Conservation (phyloP, 345 rosid species). For the Pugionium dolabratum region DNA sequence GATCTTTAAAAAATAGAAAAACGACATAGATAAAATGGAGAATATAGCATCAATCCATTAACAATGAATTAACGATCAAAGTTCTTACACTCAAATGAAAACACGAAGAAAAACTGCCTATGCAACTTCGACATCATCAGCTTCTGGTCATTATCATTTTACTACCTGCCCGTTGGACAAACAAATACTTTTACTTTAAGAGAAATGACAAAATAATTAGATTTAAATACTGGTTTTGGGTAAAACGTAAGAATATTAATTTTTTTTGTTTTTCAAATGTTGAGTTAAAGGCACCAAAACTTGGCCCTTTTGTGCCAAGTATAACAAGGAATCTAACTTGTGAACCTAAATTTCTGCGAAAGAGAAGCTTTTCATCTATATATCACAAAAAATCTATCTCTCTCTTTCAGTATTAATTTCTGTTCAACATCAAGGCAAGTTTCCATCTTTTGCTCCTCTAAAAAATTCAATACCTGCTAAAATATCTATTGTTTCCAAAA, state of each 20-base stretch:
- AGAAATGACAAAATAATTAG: not conserved
- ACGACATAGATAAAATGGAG: no score
- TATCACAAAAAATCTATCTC: slow-evolving; percentile 11
- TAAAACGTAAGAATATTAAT: slow-evolving; percentile 13
- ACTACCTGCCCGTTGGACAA: not conserved
- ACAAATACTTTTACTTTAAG: slow-evolving; percentile 9
- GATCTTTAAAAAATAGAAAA: no score
- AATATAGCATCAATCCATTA: no score
- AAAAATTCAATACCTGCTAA: slow-evolving; percentile 12
- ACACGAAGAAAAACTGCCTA: not conserved
- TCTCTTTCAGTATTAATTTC: slow-evolving; percentile 31
- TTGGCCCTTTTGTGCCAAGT: slow-evolving; percentile 33
- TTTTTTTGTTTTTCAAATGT: slow-evolving; percentile 1
- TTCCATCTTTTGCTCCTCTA: slow-evolving; percentile 31
- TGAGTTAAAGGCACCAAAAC: slow-evolving; percentile 31
- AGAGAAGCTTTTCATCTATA: slow-evolving; percentile 22
- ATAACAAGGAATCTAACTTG: slow-evolving; percentile 32
- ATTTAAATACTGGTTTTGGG: not conserved
- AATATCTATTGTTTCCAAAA: slow-evolving; percentile 27
- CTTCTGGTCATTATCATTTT: slow-evolving; percentile 14
- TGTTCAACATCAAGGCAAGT: slow-evolving; percentile 39
- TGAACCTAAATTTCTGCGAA: slow-evolving; percentile 42
- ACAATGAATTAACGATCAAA: no score
- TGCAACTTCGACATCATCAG: slow-evolving; percentile 5
- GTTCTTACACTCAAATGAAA: no score